Percentiles rank a stretch among this genome's conserved stretches.
phyloP scores from a whole-genome alignment of 1,139 yeast species.

The Taphrina pruni region DNA sequence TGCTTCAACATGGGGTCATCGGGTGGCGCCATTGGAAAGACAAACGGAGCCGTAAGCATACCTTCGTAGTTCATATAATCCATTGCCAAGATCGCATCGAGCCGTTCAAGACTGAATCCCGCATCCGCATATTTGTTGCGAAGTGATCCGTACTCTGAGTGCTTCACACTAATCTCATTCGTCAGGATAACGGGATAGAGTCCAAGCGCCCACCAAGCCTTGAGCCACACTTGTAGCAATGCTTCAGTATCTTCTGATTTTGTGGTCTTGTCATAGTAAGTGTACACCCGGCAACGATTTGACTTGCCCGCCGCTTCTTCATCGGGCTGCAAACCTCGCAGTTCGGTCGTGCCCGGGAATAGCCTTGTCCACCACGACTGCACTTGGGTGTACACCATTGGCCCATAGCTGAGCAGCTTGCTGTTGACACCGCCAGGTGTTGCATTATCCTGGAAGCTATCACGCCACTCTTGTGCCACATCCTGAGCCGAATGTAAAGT shows the following conservation, averaged over 20 bases:
- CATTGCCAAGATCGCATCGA: slow-evolving; percentile 25
- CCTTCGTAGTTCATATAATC: slow-evolving; percentile 16
- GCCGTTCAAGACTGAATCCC: slow-evolving; percentile 6
- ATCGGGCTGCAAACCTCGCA: slow-evolving; percentile 14
- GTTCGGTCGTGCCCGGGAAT: slow-evolving; percentile 17
- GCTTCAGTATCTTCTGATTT: slow-evolving; percentile 33
- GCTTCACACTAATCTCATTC: slow-evolving; percentile 18
- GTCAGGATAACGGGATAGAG: slow-evolving; percentile 22
- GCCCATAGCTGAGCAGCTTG: slow-evolving; percentile 3
- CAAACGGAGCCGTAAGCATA: slow-evolving; percentile 3
- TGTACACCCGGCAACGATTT: slow-evolving; percentile 13
- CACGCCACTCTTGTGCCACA: slow-evolving; percentile 21
- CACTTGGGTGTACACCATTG: slow-evolving; percentile 20
- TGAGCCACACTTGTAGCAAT: slow-evolving; percentile 28
- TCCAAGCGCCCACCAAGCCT: slow-evolving; percentile 29
- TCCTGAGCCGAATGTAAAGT: slow-evolving; percentile 24
- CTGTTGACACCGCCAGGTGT: slow-evolving; percentile 10
- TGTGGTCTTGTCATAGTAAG: slow-evolving; percentile 23
- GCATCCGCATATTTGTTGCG: slow-evolving; percentile 13
- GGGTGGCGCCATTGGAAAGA: slow-evolving; percentile 19
- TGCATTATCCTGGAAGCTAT: slow-evolving; percentile 26
- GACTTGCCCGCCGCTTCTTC: background rate
- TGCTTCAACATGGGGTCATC: slow-evolving; percentile 16
- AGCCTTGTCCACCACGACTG: slow-evolving; percentile 31
- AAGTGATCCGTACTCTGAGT: slow-evolving; percentile 6